phyloP scores from a whole-genome alignment of 495 filamentous ascomycete genomes.

The Xylaria sp. region DNA sequence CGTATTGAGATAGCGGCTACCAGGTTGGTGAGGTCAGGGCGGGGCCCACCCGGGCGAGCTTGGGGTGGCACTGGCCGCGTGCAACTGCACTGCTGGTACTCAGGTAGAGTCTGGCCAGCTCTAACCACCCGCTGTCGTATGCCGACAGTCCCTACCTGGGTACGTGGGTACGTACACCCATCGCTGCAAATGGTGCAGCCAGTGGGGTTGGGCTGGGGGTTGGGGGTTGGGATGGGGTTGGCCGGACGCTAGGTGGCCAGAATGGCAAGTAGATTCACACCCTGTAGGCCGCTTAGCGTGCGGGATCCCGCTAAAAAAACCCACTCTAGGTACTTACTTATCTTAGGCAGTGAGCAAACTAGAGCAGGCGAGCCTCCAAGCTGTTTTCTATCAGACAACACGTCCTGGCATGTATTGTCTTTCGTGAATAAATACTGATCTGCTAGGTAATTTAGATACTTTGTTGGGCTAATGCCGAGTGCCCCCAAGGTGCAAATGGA shows the following conservation, averaged over 20 bases:
- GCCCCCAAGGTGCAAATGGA: neutral
- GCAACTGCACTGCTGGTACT: neutral
- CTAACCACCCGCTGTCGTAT: neutral
- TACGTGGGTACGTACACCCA: neutral
- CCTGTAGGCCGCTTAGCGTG: slow-evolving; percentile 6
- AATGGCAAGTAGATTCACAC: neutral
- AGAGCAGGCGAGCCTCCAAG: neutral
- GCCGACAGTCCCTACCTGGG: neutral
- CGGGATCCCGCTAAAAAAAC: neutral
- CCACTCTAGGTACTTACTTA: neutral
- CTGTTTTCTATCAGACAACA: neutral
- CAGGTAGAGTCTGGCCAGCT: neutral
- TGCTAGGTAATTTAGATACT: neutral
- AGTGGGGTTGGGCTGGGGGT: neutral
- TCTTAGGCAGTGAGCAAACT: neutral
- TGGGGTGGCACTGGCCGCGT: slow-evolving; percentile 5
- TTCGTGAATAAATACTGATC: neutral
- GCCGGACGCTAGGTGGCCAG: neutral
- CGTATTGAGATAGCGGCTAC: slow-evolving; percentile 14
- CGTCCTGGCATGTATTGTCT: neutral
- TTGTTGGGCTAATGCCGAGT: neutral
- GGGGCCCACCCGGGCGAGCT: slow-evolving; percentile 22
- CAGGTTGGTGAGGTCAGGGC: slow-evolving; percentile 29
- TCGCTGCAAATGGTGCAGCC: neutral
- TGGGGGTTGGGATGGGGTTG: neutral